Conservation (phyloP, 768 basidiomycete species). For the Chalciporus piperatus region DNA sequence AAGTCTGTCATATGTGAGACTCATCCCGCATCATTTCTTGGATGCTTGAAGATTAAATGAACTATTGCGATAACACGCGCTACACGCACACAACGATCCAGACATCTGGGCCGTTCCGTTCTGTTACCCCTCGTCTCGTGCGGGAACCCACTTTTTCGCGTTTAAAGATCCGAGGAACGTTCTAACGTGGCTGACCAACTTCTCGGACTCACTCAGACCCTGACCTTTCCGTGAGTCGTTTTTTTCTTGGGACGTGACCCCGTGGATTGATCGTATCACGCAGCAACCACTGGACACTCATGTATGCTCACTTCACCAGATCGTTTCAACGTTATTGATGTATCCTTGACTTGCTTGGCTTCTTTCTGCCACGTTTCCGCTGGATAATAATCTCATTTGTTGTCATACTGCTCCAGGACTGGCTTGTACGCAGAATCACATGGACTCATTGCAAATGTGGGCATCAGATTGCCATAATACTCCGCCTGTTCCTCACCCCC, state of each 20-base stretch:
- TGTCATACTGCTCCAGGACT: constrained; percentile 49
- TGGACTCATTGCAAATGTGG: constrained; percentile 82
- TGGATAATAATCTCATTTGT: not conserved
- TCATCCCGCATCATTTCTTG: not conserved
- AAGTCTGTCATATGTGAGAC: not conserved
- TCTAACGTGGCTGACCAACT: constrained; percentile 1
- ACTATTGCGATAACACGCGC: not conserved
- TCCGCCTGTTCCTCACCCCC: not conserved
- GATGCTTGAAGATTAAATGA: not conserved
- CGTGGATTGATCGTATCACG: not conserved
- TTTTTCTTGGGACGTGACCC: not conserved
- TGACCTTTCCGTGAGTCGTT: constrained; percentile 78
- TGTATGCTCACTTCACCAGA: constrained; percentile 44
- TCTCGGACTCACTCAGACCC: constrained; percentile 44
- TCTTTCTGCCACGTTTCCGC: not conserved
- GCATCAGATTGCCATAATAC: constrained; percentile 11
- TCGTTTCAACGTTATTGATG: not conserved
- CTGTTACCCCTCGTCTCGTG: too few species aligned
- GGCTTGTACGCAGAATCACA: constrained; percentile 85
- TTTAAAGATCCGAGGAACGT: not conserved
- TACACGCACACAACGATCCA: too few species aligned
- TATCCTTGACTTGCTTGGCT: not conserved
- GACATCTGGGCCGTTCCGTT: too few species aligned
- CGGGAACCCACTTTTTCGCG: not conserved
- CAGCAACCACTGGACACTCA: constrained; percentile 86